A percentile compares a stretch with the other conserved stretches of the same genome.
Conservation (phyloP, 257 asterid genomes). For the Osmanthus fragrans region DNA sequence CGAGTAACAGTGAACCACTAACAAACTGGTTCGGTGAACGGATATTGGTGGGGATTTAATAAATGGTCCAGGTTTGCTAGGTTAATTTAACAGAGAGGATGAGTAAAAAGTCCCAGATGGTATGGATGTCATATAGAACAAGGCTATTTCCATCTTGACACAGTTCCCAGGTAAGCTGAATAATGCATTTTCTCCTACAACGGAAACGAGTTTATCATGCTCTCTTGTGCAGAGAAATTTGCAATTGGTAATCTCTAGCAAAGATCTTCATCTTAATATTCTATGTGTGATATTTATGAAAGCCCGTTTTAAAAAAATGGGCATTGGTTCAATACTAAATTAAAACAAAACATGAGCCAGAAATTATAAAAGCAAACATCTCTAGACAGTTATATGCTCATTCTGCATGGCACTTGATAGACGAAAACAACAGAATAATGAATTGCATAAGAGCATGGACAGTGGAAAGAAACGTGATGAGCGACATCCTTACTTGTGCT, state of each 20-base stretch:
- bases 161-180: neutral
- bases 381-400: neutral
- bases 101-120: conserved; percentile 4
- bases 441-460: neutral
- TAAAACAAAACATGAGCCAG: too few relatives aligned
- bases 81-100: neutral
- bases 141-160: conserved; percentile 7
- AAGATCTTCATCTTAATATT: conserved; percentile 5
- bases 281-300: conserved; percentile 6
- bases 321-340: neutral
- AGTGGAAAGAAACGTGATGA: conserved; percentile 5
- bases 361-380: neutral
- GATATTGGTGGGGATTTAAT: neutral
- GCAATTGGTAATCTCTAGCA: conserved; percentile 1
- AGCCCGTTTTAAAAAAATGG: neutral
- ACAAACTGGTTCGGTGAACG: neutral
- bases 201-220: neutral
- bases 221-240: neutral
- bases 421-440: neutral
- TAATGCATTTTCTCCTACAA: neutral
- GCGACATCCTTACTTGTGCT: conserved; percentile 54
- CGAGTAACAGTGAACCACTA: neutral
- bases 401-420: neutral
- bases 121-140: neutral
- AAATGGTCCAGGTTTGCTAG: neutral